Evolutionary conservation across 306 rosid species (phyloP).

Genomic region (Vicia villosa): DNA sequence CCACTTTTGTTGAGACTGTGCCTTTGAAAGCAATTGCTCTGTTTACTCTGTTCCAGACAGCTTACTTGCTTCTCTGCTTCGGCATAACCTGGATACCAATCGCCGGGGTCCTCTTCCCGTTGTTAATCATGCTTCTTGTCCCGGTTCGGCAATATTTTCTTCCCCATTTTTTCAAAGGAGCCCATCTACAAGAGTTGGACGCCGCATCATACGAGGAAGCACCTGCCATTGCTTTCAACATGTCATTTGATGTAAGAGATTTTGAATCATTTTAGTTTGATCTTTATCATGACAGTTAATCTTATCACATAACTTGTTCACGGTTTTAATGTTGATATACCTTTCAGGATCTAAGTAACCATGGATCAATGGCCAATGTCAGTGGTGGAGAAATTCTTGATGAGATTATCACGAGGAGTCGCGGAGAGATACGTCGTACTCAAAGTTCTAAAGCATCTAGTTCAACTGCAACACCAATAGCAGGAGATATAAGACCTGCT

Average conservation of each 20-base stretch:
- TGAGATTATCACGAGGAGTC: conserved; percentile 86
- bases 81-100: conserved; percentile 96
- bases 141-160: conserved; percentile 87
- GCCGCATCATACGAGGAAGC: conserved; percentile 91
- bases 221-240: conserved; percentile 76
- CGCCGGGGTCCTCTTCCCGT: conserved; percentile 92
- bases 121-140: conserved; percentile 97
- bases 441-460: conserved; percentile 77
- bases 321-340: neutral
- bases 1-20: conserved; percentile 79
- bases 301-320: too few species aligned
- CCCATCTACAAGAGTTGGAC: conserved; percentile 91
- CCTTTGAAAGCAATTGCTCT: conserved; percentile 79
- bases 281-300: neutral
- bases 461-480: conserved; percentile 61
- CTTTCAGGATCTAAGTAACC: conserved; percentile 59
- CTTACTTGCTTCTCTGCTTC: conserved; percentile 85
- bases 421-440: conserved; percentile 77
- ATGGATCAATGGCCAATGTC: conserved; percentile 49
- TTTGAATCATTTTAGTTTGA: conserved; percentile 20
- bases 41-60: conserved; percentile 86
- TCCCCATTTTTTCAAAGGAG: conserved; percentile 79
- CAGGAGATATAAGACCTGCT: conserved; percentile 57
- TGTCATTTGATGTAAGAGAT: conserved; percentile 69
- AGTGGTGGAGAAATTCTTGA: conserved; percentile 83